A percentile compares a stretch with the other conserved stretches of the same genome.
These are phyloP conservation scores for Blastobotrys attinorum DNA, from an alignment of 805 yeast species.

Conservation along the genomic window DNA sequence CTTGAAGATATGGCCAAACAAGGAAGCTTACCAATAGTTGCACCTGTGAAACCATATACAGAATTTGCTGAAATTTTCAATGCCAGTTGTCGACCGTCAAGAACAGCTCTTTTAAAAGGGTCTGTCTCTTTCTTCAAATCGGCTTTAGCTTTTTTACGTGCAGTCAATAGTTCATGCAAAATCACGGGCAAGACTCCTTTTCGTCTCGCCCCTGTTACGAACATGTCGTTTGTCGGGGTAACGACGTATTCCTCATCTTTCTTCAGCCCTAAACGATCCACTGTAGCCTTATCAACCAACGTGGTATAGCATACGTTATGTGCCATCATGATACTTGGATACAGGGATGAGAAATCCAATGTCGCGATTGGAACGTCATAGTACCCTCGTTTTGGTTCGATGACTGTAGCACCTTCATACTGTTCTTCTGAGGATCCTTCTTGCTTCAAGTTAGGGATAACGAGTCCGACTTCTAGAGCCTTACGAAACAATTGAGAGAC, in stretches of 20 bases:
- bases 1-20: slow-evolving; percentile 95
- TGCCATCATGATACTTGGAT: slow-evolving; percentile 99
- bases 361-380: slow-evolving; percentile 97
- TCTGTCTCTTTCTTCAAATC: slow-evolving; percentile 90
- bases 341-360: slow-evolving; percentile 91
- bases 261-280: slow-evolving; percentile 52
- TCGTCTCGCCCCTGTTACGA: slow-evolving; percentile 60
- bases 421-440: slow-evolving; percentile 81
- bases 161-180: slow-evolving; percentile 76
- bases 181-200: slow-evolving; percentile 90
- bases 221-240: slow-evolving; percentile 90
- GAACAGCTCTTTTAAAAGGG: slow-evolving; percentile 86
- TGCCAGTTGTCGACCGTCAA: slow-evolving; percentile 96
- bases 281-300: slow-evolving; percentile 58
- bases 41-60: slow-evolving; percentile 98
- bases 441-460: slow-evolving; percentile 79
- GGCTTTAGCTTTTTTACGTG: slow-evolving; percentile 87
- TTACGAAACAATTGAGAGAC: slow-evolving; percentile 91
- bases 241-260: slow-evolving; percentile 71
- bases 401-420: slow-evolving; percentile 98
- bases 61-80: slow-evolving; percentile 95
- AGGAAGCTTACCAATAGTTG: slow-evolving; percentile 94
- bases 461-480: slow-evolving; percentile 77
- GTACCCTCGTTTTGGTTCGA: slow-evolving; percentile 93
- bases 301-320: slow-evolving; percentile 96